phyloP scores from a whole-genome alignment of 306 rosid species.

The Fragaria iinumae region DNA sequence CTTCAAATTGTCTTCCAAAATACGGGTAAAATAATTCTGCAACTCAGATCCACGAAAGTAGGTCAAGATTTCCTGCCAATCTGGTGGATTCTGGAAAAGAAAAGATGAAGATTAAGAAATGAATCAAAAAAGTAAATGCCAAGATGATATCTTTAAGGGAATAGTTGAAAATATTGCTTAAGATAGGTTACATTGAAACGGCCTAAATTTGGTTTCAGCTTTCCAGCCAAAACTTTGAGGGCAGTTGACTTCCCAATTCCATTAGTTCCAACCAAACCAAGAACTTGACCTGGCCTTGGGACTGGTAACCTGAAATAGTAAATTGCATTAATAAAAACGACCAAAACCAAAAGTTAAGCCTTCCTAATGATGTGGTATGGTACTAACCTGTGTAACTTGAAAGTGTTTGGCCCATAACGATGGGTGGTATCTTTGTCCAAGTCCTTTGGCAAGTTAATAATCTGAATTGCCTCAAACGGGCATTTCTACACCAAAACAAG shows the following conservation, averaged over 20 bases:
- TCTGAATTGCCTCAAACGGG: constrained; percentile 95
- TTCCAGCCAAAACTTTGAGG: constrained; percentile 93
- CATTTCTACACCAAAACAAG: constrained; percentile 63
- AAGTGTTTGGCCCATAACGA: constrained; percentile 92
- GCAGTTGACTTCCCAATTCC: constrained; percentile 99
- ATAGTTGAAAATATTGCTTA: background rate
- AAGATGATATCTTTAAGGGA: constrained; percentile 5
- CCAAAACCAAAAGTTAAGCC: constrained; percentile 1
- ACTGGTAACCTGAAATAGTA: constrained; percentile 71
- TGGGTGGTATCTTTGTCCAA: constrained; percentile 91
- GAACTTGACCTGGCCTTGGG: constrained; percentile 98
- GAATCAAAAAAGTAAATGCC: background rate
- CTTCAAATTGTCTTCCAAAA: constrained; percentile 92
- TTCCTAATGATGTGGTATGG: constrained; percentile 1
- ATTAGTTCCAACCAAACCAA: constrained; percentile 94
- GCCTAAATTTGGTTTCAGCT: constrained; percentile 89
- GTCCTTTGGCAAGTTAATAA: constrained; percentile 92
- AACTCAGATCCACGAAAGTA: constrained; percentile 93
- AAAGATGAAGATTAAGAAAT: background rate
- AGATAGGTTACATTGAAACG: constrained; percentile 69
- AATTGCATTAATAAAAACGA: constrained; percentile 13
- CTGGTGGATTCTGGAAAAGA: constrained; percentile 80
- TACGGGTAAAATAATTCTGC: constrained; percentile 93
- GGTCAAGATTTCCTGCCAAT: constrained; percentile 96
- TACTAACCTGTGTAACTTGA: constrained; percentile 85